phyloP scores from a whole-genome alignment of 78 protist genomes.

The Dictyostelium purpureum region DNA sequence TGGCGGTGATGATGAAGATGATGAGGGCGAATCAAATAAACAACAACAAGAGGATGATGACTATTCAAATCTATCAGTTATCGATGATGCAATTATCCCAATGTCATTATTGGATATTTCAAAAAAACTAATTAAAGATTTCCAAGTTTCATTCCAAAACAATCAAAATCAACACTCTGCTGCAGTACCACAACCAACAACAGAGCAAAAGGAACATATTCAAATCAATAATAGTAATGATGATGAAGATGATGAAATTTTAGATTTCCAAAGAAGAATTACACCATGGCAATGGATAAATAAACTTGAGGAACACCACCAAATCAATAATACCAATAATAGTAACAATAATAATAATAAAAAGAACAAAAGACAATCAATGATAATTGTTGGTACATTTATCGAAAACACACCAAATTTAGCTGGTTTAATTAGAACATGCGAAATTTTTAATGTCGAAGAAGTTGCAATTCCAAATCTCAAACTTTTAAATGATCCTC shows the following conservation, averaged over 20 bases:
- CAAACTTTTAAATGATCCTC: constrained; percentile 58
- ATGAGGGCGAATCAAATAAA: neutral
- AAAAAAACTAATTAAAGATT: constrained; percentile 63
- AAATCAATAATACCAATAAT: neutral
- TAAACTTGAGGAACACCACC: constrained; percentile 17
- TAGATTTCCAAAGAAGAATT: constrained; percentile 73
- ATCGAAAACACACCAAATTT: constrained; percentile 84
- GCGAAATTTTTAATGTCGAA: constrained; percentile 82
- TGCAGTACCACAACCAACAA: neutral
- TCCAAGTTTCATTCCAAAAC: constrained; percentile 50
- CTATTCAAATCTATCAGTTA: neutral
- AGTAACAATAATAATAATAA: constrained; percentile 7
- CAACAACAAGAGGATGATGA: constrained; percentile 9
- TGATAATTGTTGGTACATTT: constrained; percentile 81
- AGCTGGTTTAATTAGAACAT: constrained; percentile 81
- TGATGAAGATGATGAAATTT: neutral
- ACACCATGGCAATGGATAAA: constrained; percentile 67
- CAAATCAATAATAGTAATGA: neutral
- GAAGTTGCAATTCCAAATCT: constrained; percentile 77
- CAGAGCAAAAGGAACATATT: neutral
- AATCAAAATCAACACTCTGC: neutral
- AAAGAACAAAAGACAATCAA: constrained; percentile 57
- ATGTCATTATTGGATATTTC: constrained; percentile 71
- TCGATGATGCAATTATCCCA: constrained; percentile 62
- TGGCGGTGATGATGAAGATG: neutral